Percentiles rank a stretch among this genome's conserved stretches.
Evolutionary conservation across 176 grass and related monocot genomes (phyloP).

Genomic region (Ensete glaucum): DNA sequence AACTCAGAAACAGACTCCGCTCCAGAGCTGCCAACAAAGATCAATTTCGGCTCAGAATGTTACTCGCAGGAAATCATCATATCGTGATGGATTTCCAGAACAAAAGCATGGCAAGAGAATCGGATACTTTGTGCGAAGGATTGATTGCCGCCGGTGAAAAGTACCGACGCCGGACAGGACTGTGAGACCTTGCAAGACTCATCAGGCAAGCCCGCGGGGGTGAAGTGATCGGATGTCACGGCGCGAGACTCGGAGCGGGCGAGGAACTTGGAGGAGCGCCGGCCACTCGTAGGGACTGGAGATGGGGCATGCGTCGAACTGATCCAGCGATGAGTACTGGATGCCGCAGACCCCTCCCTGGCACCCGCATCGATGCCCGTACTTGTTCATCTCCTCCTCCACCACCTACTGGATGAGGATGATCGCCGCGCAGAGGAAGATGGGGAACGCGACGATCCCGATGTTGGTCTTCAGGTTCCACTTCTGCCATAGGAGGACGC

Average conservation of each 20-base stretch:
- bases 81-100: background rate
- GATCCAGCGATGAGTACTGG: slow-evolving; percentile 65
- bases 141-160: slow-evolving; percentile 62
- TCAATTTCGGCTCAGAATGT: background rate
- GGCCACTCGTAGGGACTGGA: slow-evolving; percentile 49
- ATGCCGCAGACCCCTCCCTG: slow-evolving; percentile 49
- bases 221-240: slow-evolving; percentile 2
- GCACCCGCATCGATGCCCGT: slow-evolving; percentile 73
- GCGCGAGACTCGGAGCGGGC: slow-evolving; percentile 34
- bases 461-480: slow-evolving; percentile 80
- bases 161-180: slow-evolving; percentile 48
- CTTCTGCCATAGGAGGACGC: slow-evolving; percentile 28
- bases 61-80: background rate
- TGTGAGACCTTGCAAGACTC: slow-evolving; percentile 33
- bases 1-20: slow-evolving; percentile 38
- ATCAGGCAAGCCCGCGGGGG: slow-evolving; percentile 36
- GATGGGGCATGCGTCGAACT: slow-evolving; percentile 63
- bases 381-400: slow-evolving; percentile 57
- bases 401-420: slow-evolving; percentile 40
- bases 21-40: slow-evolving; percentile 37
- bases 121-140: slow-evolving; percentile 54
- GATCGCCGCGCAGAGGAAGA: slow-evolving; percentile 62
- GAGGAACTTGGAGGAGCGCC: slow-evolving; percentile 55
- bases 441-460: slow-evolving; percentile 56
- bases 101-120: background rate